Evolutionary conservation across 805 yeast species (phyloP).

Genomic region (Scheffersomyces coipomensis): DNA sequence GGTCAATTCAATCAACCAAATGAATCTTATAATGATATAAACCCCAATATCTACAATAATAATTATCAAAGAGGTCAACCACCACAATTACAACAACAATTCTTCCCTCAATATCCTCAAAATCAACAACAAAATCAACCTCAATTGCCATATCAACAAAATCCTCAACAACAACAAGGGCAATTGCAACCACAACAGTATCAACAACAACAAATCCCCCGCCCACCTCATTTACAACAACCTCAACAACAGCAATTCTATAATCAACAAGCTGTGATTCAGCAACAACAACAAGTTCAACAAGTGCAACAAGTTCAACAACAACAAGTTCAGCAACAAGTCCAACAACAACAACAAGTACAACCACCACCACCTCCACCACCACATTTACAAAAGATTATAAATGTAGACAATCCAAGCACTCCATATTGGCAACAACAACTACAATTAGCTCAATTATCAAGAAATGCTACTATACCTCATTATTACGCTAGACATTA

Average conservation of each 20-base stretch:
- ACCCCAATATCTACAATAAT: conserved; percentile 16
- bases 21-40: conserved; percentile 14
- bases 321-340: conserved; percentile 14
- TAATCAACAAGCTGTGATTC: conserved; percentile 27
- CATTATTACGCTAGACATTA: conserved; percentile 85
- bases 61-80: conserved; percentile 21
- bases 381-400: conserved; percentile 17
- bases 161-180: conserved; percentile 14
- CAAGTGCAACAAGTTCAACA: conserved; percentile 22
- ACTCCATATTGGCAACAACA: conserved; percentile 78
- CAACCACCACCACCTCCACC: conserved; percentile 20
- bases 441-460: conserved; percentile 64
- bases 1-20: conserved; percentile 20
- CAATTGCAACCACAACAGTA: conserved; percentile 14
- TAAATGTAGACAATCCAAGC: conserved; percentile 34
- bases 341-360: conserved; percentile 13
- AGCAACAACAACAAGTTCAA: conserved; percentile 22
- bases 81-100: conserved; percentile 17
- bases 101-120: conserved; percentile 12
- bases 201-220: conserved; percentile 16
- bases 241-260: conserved; percentile 22
- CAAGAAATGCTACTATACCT: conserved; percentile 63
- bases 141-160: conserved; percentile 19
- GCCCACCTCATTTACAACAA: conserved; percentile 20
- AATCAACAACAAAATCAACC: conserved; percentile 21